Conservation (phyloP, 345 rosid species). For the Draba incana region DNA sequence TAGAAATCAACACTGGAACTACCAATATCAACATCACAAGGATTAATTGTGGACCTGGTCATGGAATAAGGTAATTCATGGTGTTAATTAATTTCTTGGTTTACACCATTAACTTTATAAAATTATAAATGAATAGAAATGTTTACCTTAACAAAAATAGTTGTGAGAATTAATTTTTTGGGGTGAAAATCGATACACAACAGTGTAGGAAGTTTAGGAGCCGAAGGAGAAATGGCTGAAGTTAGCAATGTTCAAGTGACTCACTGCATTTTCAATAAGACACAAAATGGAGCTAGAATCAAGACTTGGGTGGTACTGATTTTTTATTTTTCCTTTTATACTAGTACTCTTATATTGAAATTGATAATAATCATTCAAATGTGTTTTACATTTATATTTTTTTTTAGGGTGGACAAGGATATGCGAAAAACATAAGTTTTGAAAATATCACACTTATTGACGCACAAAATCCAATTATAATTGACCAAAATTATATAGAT, state of each 20-base stretch:
- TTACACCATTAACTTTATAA: neutral
- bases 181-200: neutral
- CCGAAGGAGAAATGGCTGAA: neutral
- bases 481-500: conserved; percentile 30
- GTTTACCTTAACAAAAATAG: neutral
- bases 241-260: conserved; percentile 33
- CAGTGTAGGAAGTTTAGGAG: conserved; percentile 39
- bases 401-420: conserved; percentile 36
- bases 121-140: neutral
- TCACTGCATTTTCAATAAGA: conserved; percentile 32
- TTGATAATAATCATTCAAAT: neutral
- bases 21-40: conserved; percentile 32
- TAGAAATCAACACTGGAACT: conserved; percentile 35
- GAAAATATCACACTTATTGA: conserved; percentile 33
- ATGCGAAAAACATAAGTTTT: conserved; percentile 32
- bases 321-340: neutral
- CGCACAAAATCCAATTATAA: conserved; percentile 36
- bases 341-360: neutral
- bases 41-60: conserved; percentile 41
- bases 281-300: conserved; percentile 40
- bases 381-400: neutral
- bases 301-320: conserved; percentile 34
- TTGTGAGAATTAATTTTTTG: neutral
- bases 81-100: neutral
- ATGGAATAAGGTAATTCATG: conserved; percentile 38